Evolutionary conservation across 768 basidiomycete species (phyloP), one percentile per base, ranked within the genome.

Genomic region (Leccinum sublutescens): DNA sequence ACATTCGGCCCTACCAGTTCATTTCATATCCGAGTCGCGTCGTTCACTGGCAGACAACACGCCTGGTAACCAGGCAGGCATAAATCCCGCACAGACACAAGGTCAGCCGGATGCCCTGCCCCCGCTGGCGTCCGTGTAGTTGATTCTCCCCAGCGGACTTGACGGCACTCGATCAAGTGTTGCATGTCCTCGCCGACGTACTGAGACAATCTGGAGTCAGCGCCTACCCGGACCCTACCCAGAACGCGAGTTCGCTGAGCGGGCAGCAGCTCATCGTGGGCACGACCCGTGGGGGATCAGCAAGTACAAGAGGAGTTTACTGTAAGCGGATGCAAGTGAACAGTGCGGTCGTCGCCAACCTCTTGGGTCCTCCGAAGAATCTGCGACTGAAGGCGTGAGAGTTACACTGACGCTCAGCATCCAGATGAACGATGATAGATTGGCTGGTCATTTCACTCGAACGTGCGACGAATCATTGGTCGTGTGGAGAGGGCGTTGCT

Each of bases 151-250:
- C 55, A 84, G 86, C 77, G 25, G 77, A 85, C 60, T 69, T 87
- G 52, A 68, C 68, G 0, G 70, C 79, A 0, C 78, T 88, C n/a
- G 81, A 82, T 54, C 81, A 84, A 62, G 74, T 78, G 15, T 62
- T 87, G 1, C 73, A 77, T 12, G 54, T 72, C 1, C 74, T 87
- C 11, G 71, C 76, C 5, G 80, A 85, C 10, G 61, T 80, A 33
- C 73, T 89, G 61, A 78, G 81, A 2, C 77, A 82, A 54, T 80
- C 82, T 0, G 88, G 88, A n/a, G 79, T 89, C 17, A 87, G 87
- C 2, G 86, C 84, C 2, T 78, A 87, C 50, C 87, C 88, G 1
- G 62, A 85, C 10, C 70, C 82, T 5, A 73, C 75, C 1, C 62
- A 64, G 31, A 52, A 58, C 43, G 43, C 65, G 33, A 45, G 49